Evolutionary conservation across 2,329 filamentous ascomycete species (phyloP), one percentile per base, ranked within the genome.

Genomic region (Ramularia endophylla): DNA sequence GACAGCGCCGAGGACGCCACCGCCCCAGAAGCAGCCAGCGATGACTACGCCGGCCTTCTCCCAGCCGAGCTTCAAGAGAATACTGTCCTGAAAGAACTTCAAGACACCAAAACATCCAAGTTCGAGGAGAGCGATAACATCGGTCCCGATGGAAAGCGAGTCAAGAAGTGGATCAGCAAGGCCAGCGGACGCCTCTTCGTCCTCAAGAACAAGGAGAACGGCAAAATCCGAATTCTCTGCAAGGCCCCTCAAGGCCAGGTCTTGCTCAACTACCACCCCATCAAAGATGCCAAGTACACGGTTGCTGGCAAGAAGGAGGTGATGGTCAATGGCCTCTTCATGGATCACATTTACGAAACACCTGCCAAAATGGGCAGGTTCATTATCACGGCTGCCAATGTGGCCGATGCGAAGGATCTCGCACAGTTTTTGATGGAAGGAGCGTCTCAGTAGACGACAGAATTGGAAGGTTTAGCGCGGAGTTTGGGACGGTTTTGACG

Each of bases 171-270:
- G 85, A 68, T 73, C 20, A 79, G 74, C 1, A 77, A 83, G 60
- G 87, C 86, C 32, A 69, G 86, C 6, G 87, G 87, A 0, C 74
- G 78, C 8, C 67, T 89, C 38, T 81, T 84, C 28, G 60, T 94
- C 11, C 70, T 94, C 47, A 83, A 83, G 63, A 75, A 90, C 67
- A 84, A 85, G 60, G 72, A 73, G 12, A 85, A 80, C 0, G 78
- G 76, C 15, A 72, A 74, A 19, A 75, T 81, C 3, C 78, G 87
- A 29, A 67, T 92, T 33, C 66, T 94, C 15, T 66, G 89, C 47
- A 79, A 87, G 36, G 78, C 78, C n/a, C 48, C 46, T 28, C 33
- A 47, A 20, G 43, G 43, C 28, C 41, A 42, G 32, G 34, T 42
- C 13, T 43, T 43, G 4, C 44, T 53, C 12, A 51, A 53, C 35